Conservation (phyloP, 306 rosid species). For the Chamaecrista fasciculata region DNA sequence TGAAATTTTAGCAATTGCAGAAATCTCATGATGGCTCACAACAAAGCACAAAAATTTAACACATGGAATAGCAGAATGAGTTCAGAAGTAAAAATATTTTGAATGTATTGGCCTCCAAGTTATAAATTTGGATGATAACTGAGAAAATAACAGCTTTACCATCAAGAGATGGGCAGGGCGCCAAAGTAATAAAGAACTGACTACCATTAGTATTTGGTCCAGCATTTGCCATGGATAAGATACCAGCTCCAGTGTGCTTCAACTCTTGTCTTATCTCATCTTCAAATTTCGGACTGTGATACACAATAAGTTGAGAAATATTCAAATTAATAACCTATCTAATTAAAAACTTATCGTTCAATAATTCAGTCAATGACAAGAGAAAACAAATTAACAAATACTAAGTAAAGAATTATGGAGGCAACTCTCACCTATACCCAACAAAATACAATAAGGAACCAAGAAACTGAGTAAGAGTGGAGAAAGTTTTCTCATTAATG, state of each 20-base stretch:
- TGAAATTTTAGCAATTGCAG: too few relatives aligned
- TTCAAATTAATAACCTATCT: not conserved
- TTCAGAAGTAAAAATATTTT: not conserved
- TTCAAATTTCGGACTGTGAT: slow-evolving; percentile 70
- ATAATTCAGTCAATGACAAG: not conserved
- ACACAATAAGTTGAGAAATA: slow-evolving; percentile 2
- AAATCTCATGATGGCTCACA: too few relatives aligned
- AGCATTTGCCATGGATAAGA: slow-evolving; percentile 97
- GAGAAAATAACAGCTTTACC: slow-evolving; percentile 47
- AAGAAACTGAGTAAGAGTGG: not conserved
- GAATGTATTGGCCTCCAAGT: not conserved
- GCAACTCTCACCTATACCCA: not conserved
- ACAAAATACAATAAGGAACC: not conserved
- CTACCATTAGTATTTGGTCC: slow-evolving; percentile 95
- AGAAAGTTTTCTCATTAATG: not conserved
- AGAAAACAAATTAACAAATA: too few relatives aligned
- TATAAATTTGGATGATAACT: not conserved
- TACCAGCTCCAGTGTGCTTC: slow-evolving; percentile 99
- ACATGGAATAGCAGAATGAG: not conserved
- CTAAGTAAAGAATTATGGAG: not conserved
- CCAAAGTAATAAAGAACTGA: slow-evolving; percentile 89
- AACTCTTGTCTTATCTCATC: slow-evolving; percentile 87
- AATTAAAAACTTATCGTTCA: not conserved
- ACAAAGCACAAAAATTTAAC: not conserved
- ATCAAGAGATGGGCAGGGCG: slow-evolving; percentile 94